Base-by-base conservation (phyloP, 73 alveolate genomes). In the Paramecium primaurelia region DNA sequence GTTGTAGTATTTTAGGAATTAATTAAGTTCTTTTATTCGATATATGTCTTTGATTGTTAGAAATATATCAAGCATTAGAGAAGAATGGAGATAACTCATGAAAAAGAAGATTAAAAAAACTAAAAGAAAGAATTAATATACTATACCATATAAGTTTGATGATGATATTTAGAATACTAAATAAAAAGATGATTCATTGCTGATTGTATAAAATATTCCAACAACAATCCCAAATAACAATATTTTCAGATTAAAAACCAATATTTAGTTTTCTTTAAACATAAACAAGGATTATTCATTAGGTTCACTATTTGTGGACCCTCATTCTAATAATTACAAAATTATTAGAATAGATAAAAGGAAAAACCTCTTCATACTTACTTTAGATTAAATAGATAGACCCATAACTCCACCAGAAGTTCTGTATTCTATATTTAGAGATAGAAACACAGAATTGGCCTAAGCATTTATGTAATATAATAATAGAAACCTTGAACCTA, bases 231-330 rank as follows among this genome's bases (percentile, higher is more conserved):
- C 49, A 30, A 32, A 71, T 71, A 14, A 32, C 28, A 36, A 71
- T 28, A 34, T 36, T 36, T 71, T 71, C 4, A 32, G 86, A 32
- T 20, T 71, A 20, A 36, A 71, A 32, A 30, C 26, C 40, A 71
- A 71, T 34, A 32, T 71, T 30, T 34, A 71, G 40, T 36, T 71
- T 32, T 18, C 86, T 11, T 16, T 71, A 32, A 34, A 71, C 6
- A 28, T 71, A 22, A 71, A 32, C 11, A 71, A 71, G 16, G 58
- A 71, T 32, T 16, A 32, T 11, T 30, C 38, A 38, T 14, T 77
- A 4, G 90, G 90, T n/a, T 28, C 68, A 8, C 42, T 77, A 34
- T n/a, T 20, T 38, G 49, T 77, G 16, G 90, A 77, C 73, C 90
- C 90, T 22, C 49, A 42, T 14, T 42, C 45, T 16, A 28, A 77